Evolutionary conservation across 2,329 filamentous ascomycete species (phyloP).

Genomic region (Diaporthe sp.): DNA sequence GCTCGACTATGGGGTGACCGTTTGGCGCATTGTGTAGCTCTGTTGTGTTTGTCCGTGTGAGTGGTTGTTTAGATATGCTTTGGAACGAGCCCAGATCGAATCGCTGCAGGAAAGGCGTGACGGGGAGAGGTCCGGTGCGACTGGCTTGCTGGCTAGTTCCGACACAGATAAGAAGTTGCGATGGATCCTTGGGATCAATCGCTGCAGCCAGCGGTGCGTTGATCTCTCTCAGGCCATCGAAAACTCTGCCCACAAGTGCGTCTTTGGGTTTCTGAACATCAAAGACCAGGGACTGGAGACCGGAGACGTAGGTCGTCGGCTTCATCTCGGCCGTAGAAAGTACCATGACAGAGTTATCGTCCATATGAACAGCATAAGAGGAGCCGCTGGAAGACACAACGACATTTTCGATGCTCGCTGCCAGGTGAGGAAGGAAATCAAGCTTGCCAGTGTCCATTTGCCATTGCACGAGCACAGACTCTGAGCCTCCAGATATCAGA

Average conservation of each 20-base stretch:
- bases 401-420: conserved; percentile 86
- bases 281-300: conserved; percentile 78
- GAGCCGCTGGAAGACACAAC: conserved; percentile 84
- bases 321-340: conserved; percentile 91
- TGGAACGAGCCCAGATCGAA: conserved; percentile 86
- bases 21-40: conserved; percentile 82
- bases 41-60: conserved; percentile 90
- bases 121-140: conserved; percentile 63
- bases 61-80: conserved; percentile 86
- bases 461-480: conserved; percentile 92
- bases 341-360: conserved; percentile 93
- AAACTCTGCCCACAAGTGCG: conserved; percentile 66
- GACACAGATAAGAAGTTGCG: conserved; percentile 77
- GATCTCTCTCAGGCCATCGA: conserved; percentile 59
- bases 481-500: conserved; percentile 90
- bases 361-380: conserved; percentile 86
- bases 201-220: conserved; percentile 69
- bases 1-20: conserved; percentile 80
- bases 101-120: conserved; percentile 79
- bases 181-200: conserved; percentile 73
- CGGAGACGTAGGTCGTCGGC: conserved; percentile 86
- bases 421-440: conserved; percentile 91
- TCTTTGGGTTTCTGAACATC: conserved; percentile 65
- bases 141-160: conserved; percentile 72
- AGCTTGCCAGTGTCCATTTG: conserved; percentile 89